Base-by-base conservation (phyloP, 176 grass and related monocot species). In the Carex scoparia region DNA sequence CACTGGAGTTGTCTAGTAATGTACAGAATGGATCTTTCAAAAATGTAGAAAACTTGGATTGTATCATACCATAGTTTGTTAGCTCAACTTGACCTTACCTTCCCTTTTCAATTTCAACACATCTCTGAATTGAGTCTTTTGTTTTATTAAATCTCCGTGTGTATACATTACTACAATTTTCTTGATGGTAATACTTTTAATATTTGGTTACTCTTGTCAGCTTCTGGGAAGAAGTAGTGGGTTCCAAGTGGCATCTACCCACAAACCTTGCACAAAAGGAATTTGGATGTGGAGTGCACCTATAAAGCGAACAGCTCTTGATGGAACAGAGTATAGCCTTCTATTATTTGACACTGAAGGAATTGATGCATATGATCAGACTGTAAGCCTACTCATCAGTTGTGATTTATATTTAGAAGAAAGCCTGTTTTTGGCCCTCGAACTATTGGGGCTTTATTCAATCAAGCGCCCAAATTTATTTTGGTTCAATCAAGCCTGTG, bases 251-350 rank as follows among this genome's bases (percentile, higher is more conserved):
- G 84, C 90, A 79, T 89, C 90, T 70, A 94, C 93, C 84, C 93
- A 94, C 85, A 79, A 81, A 74, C 93, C 93, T 66, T 94, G 93
- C 83, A 94, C 93, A 7, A 95, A 95, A 84, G 93, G 93, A 65
- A 89, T 95, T 91, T 95, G 88, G 93, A 95, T 95, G 88, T 95
- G 90, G 90, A 95, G 90, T 87, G 85, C 89, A 18, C 93, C 93
- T 61, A 84, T 95, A 86, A 92, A 89, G 77, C 81, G 83, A 89
- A 92, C 79, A 18, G 87, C 90, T 67, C 90, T 92, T 86, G 90
- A 95, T 61, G 93, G 93, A 75, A 95, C 88, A 81, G 90, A 95
- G 69, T 95, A 95, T 57, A 91, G 84, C 84, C 89, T 92, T 87
- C 51, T 95, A 74, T 75, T 92, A 63, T 89, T 95, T 66, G 93